Conservation (phyloP, 139 green algal genomes). For the Coccomyxa sp. region DNA sequence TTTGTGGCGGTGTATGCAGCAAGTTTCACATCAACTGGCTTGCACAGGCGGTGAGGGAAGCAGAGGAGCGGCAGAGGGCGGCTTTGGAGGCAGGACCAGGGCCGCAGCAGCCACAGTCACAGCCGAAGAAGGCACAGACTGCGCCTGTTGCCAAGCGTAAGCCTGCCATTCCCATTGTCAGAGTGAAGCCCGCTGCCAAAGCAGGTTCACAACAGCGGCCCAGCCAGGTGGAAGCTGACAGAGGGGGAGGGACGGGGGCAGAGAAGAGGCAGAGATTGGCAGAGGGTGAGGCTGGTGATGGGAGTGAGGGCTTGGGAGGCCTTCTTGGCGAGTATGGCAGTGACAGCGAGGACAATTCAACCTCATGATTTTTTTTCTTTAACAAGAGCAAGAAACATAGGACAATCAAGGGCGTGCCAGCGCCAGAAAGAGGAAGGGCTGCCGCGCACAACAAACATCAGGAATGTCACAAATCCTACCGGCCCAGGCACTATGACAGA, state of each 20-base stretch:
- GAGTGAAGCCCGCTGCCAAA: not conserved
- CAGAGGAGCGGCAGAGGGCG: not conserved
- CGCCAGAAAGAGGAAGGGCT: too few species aligned
- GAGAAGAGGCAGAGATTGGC: not conserved
- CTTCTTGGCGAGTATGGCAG: constrained; percentile 14
- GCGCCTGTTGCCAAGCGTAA: not conserved
- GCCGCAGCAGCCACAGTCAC: not conserved
- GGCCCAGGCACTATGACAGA: too few species aligned
- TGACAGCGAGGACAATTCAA: not conserved
- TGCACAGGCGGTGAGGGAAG: constrained; percentile 1
- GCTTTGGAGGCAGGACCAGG: not conserved
- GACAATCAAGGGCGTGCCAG: too few species aligned
- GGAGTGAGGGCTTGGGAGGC: not conserved
- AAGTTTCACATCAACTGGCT: too few species aligned
- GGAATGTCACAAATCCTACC: too few species aligned
- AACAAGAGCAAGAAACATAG: too few species aligned
- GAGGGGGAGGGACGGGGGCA: not conserved
- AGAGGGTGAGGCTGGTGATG: not conserved
- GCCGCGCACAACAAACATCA: too few species aligned
- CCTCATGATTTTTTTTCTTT: too few species aligned
- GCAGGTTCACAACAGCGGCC: not conserved
- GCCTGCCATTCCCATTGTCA: not conserved
- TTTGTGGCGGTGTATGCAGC: too few species aligned
- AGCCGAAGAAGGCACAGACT: not conserved
- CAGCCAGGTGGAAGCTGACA: not conserved